These are phyloP conservation scores for Rhododendron ovatum DNA, from an alignment of 148 eudicot genomes.

Conservation along the genomic window DNA sequence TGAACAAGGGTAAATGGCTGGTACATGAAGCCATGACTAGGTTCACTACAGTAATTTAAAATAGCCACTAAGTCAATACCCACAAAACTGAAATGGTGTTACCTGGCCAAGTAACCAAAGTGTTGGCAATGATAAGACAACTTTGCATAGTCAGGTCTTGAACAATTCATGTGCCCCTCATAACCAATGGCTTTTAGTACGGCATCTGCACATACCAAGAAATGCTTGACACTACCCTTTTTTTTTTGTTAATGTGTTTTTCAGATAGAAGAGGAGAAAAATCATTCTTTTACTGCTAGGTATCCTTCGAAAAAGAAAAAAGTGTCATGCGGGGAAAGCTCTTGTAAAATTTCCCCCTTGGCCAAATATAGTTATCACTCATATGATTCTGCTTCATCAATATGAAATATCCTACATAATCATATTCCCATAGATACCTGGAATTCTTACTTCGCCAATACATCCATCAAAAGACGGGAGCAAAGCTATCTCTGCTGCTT, in stretches of 20 bases:
- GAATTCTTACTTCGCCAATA: slow-evolving; percentile 49
- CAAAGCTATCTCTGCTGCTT: slow-evolving; percentile 78
- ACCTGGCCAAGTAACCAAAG: slow-evolving; percentile 73
- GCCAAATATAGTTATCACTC: neutral
- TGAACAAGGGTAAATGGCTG: neutral
- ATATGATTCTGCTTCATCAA: neutral
- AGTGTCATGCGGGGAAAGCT: neutral
- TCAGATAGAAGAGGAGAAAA: neutral
- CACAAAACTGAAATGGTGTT: neutral
- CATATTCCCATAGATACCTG: slow-evolving; percentile 44
- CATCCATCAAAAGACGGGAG: slow-evolving; percentile 59
- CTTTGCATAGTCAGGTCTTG: slow-evolving; percentile 35
- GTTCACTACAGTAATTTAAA: neutral
- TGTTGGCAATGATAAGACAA: slow-evolving; percentile 54
- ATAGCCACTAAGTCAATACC: neutral
- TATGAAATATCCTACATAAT: neutral
- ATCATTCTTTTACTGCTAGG: neutral
- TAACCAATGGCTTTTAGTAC: slow-evolving; percentile 42
- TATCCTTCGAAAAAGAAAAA: neutral
- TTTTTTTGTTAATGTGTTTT: neutral
- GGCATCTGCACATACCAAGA: slow-evolving; percentile 36
- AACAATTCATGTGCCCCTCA: slow-evolving; percentile 24
- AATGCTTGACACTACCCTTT: neutral
- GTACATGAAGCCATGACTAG: neutral
- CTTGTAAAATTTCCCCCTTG: neutral